Evolutionary conservation across 768 basidiomycete species (phyloP).

Genomic region (Dioszegia aurantiaca): DNA sequence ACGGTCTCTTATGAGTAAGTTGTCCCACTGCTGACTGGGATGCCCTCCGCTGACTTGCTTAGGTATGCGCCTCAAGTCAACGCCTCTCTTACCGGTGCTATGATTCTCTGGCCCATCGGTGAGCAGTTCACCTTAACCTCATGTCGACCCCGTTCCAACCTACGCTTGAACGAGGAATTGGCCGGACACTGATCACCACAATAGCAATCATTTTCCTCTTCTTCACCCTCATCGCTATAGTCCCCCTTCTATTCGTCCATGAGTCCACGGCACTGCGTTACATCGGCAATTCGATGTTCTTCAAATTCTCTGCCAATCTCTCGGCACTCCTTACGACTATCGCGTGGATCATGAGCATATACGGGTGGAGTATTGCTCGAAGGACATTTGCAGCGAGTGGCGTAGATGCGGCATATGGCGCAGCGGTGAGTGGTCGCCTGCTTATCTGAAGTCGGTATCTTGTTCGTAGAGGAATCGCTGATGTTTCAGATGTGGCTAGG

Average conservation of each 20-base stretch:
- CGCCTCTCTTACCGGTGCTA: slow-evolving; percentile 41
- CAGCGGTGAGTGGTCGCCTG: slow-evolving; percentile 35
- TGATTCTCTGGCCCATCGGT: slow-evolving; percentile 52
- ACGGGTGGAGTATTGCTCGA: slow-evolving; percentile 49
- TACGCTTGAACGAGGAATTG: not conserved
- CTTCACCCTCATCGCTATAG: slow-evolving; percentile 47
- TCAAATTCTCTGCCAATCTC: slow-evolving; percentile 34
- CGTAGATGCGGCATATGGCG: slow-evolving; percentile 33
- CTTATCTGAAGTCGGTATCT: not conserved
- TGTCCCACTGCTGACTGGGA: slow-evolving; percentile 21
- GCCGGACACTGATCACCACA: not conserved
- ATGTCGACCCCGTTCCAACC: not conserved
- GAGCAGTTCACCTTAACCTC: slow-evolving; percentile 13
- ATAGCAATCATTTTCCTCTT: slow-evolving; percentile 47
- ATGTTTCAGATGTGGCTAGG: slow-evolving; percentile 49
- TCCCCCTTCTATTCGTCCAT: slow-evolving; percentile 51
- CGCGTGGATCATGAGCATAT: slow-evolving; percentile 46
- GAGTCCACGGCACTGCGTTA: slow-evolving; percentile 42
- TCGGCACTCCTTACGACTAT: slow-evolving; percentile 30
- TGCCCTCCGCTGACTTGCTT: not conserved
- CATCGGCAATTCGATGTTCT: slow-evolving; percentile 48
- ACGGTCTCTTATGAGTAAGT: slow-evolving; percentile 44
- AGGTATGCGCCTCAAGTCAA: slow-evolving; percentile 47
- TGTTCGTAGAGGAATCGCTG: slow-evolving; percentile 4
- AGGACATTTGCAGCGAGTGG: slow-evolving; percentile 37